These are phyloP conservation scores for Phytophthora macrochlamydospora DNA, from an alignment of 352 stramenopile genomes.

Conservation along the genomic window DNA sequence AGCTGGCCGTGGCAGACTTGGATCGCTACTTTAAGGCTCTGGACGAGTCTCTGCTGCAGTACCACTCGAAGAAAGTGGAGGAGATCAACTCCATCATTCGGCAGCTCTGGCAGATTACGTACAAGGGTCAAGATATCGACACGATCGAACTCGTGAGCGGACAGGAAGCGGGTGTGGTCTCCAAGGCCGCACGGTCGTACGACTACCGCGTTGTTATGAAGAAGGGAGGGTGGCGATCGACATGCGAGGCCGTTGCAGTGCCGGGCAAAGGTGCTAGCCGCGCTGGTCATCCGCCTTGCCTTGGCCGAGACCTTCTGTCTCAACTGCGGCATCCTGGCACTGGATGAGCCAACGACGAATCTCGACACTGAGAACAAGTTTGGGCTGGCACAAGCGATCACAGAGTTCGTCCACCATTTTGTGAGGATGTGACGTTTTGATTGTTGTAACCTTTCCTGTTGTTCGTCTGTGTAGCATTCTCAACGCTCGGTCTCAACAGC, in stretches of 20 bases:
- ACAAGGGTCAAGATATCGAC: conserved; percentile 99
- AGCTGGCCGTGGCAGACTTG: conserved; percentile 95
- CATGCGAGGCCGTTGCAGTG: conserved; percentile 99
- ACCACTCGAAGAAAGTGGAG: conserved; percentile 98
- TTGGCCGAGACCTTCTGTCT: conserved; percentile 99
- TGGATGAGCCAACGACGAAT: conserved; percentile 99
- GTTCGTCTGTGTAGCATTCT: conserved; percentile 84
- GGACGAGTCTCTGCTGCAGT: conserved; percentile 96
- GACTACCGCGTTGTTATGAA: conserved; percentile 99
- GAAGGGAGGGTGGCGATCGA: conserved; percentile 95
- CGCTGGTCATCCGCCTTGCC: conserved; percentile 97
- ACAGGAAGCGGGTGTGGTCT: conserved; percentile 74
- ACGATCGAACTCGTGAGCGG: conserved; percentile 98
- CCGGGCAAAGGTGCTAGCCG: conserved; percentile 95
- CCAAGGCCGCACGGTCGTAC: conserved; percentile 88
- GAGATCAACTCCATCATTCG: conserved; percentile 99
- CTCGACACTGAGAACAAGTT: conserved; percentile 97
- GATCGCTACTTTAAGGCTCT: conserved; percentile 97
- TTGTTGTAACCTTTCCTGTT: conserved; percentile 7
- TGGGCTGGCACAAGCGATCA: conserved; percentile 88
- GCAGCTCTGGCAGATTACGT: conserved; percentile 98
- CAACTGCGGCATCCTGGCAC: conserved; percentile 97
- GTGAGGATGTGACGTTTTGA: neutral
- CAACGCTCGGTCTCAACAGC: conserved; percentile 92
- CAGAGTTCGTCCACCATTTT: conserved; percentile 59